A percentile compares a stretch with the other conserved stretches of the same genome.
Conservation (phyloP, 306 rosid species). For the Hippophae gyantsensis region DNA sequence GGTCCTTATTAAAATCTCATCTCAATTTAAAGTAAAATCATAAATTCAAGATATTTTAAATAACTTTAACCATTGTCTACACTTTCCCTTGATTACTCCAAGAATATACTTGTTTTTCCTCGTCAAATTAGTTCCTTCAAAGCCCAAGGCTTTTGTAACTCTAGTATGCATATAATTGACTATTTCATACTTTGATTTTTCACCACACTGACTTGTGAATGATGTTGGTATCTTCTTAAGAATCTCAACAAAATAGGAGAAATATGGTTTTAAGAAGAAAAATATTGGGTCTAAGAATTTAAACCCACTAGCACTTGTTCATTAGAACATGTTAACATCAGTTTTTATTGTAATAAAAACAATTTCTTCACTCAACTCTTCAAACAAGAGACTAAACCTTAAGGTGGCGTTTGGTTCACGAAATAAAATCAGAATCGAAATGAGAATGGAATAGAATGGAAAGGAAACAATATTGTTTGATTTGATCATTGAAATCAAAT, state of each 20-base stretch:
- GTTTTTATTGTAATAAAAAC: conserved; percentile 55
- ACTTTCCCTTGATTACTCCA: conserved; percentile 36
- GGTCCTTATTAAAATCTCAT: no score
- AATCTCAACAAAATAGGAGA: conserved; percentile 18
- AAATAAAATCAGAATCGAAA: no score
- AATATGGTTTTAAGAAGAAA: conserved; percentile 42
- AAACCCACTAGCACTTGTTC: conserved; percentile 54
- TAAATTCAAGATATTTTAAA: no score
- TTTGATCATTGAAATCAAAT: no score
- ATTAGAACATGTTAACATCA: conserved; percentile 44
- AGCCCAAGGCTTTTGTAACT: conserved; percentile 46
- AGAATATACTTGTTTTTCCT: conserved; percentile 53
- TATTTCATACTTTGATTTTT: conserved; percentile 42
- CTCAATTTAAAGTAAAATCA: no score
- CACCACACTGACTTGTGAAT: conserved; percentile 30
- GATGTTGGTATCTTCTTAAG: conserved; percentile 25
- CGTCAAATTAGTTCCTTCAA: conserved; percentile 46
- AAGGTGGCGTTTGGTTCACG: neutral
- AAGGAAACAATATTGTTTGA: no score
- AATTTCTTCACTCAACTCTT: conserved; percentile 48
- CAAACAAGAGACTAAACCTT: conserved; percentile 64
- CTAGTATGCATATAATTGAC: conserved; percentile 56
- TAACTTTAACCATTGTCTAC: no score
- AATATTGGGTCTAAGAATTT: conserved; percentile 47
- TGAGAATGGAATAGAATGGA: no score